Conservation (phyloP, 768 basidiomycete species). For the Sporobolomyces phaffii region DNA sequence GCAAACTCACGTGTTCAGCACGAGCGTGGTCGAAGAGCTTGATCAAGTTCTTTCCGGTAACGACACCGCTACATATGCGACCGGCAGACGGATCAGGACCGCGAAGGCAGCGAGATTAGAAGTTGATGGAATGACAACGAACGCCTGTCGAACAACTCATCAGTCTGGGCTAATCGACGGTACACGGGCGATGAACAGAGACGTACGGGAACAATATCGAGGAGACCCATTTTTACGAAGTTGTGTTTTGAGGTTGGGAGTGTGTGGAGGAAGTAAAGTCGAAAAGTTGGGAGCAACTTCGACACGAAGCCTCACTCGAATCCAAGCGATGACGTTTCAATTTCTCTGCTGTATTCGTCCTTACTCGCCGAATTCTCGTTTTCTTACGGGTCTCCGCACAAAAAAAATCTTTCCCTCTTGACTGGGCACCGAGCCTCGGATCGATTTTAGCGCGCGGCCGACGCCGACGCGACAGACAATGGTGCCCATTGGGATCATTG, state of each 20-base stretch:
- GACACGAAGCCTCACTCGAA: no score
- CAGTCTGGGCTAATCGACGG: no score
- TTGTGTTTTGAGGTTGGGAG: background rate
- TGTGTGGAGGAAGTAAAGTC: background rate
- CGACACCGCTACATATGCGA: constrained; percentile 56
- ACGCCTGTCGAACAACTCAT: constrained; percentile 14
- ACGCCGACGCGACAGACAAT: no score
- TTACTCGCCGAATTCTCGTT: no score
- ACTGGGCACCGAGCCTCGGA: no score
- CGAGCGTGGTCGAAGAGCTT: constrained; percentile 94
- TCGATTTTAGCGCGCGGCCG: no score
- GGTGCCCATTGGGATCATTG: no score
- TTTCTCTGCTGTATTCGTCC: no score
- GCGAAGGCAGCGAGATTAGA: background rate
- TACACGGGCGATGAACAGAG: no score
- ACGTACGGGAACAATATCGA: constrained; percentile 28
- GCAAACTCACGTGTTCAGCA: constrained; percentile 64
- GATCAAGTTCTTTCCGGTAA: constrained; percentile 90
- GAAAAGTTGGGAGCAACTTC: background rate
- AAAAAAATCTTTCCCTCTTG: no score
- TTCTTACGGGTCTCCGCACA: no score
- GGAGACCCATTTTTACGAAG: constrained; percentile 16
- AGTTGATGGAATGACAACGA: constrained; percentile 3
- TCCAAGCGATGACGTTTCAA: no score
- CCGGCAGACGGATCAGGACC: background rate